These are phyloP conservation scores for Nothophytophthora sp. DNA, from an alignment of 352 stramenopile species.

Conservation along the genomic window DNA sequence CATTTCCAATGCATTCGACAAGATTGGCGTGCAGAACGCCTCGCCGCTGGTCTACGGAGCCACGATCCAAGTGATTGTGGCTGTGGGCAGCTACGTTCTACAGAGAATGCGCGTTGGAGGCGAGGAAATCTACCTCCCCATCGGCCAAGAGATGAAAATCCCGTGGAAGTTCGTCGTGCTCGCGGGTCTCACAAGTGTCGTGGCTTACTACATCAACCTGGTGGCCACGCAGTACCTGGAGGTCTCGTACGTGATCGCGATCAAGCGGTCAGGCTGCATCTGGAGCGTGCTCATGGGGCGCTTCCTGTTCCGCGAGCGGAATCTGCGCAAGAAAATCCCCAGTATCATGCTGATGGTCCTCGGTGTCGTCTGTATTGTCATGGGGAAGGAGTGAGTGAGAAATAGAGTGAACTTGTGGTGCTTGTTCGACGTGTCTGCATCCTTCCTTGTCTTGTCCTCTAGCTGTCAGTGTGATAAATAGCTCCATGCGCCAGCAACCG, in stretches of 20 bases:
- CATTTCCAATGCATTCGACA: conserved; percentile 84
- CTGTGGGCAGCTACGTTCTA: conserved; percentile 57
- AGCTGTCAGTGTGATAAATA: no score
- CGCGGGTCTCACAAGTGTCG: conserved; percentile 63
- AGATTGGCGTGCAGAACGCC: conserved; percentile 84
- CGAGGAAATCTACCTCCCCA: conserved; percentile 60
- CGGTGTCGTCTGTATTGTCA: conserved; percentile 76
- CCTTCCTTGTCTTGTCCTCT: no score
- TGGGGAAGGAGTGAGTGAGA: conserved; percentile 58
- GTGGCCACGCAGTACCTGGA: conserved; percentile 76
- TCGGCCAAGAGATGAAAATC: conserved; percentile 58
- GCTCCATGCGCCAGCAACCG: no score
- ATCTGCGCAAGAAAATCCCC: conserved; percentile 80
- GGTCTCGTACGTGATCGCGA: conserved; percentile 84
- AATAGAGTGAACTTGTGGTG: no score
- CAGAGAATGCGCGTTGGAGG: conserved; percentile 58
- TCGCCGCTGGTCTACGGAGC: conserved; percentile 71
- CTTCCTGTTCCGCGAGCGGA: conserved; percentile 72
- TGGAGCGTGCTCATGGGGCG: conserved; percentile 78
- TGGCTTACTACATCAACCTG: conserved; percentile 88
- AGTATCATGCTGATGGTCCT: conserved; percentile 83
- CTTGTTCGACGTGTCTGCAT: no score
- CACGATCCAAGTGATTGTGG: conserved; percentile 73
- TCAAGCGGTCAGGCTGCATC: conserved; percentile 85
- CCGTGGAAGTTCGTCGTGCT: conserved; percentile 76